phyloP scores from a whole-genome alignment of 2,329 filamentous ascomycete genomes.

The Epichloe sylvatica region DNA sequence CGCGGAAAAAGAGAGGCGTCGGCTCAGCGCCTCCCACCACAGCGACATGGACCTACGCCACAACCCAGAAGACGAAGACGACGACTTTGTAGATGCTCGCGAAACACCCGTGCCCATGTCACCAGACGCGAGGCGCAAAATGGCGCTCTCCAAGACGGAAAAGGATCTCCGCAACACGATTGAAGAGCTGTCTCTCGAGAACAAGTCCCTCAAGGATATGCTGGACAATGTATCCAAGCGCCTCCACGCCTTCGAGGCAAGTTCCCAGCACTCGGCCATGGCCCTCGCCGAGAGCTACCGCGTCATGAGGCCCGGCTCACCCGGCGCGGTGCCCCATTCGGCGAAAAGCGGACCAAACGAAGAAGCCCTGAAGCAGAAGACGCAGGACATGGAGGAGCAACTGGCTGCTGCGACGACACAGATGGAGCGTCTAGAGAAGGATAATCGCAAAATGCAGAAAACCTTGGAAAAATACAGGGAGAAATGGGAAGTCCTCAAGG shows the following conservation, averaged over 20 bases:
- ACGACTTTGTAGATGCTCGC: conserved; percentile 80
- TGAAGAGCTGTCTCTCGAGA: conserved; percentile 83
- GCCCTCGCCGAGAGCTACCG: conserved; percentile 73
- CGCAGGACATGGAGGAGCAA: conserved; percentile 55
- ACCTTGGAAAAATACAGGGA: conserved; percentile 45
- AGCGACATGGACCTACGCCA: conserved; percentile 25
- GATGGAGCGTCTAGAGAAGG: conserved; percentile 51
- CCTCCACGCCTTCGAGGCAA: conserved; percentile 86
- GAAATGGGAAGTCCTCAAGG: conserved; percentile 48
- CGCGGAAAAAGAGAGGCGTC: conserved; percentile 51
- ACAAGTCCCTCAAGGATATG: conserved; percentile 69
- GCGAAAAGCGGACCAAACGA: conserved; percentile 12
- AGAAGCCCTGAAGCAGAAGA: conserved; percentile 30
- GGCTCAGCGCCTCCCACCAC: conserved; percentile 38
- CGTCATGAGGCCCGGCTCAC: conserved; percentile 45
- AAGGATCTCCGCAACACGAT: conserved; percentile 49
- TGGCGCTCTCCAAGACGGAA: conserved; percentile 27
- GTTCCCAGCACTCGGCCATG: conserved; percentile 74
- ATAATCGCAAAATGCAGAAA: conserved; percentile 40
- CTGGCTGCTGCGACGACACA: conserved; percentile 43
- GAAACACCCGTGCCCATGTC: conserved; percentile 44
- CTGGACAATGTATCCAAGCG: conserved; percentile 77
- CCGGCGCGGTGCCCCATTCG: conserved; percentile 18
- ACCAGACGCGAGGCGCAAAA: conserved; percentile 26
- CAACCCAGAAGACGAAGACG: conserved; percentile 48